phyloP scores from a whole-genome alignment of 2,329 filamentous ascomycete species.

The Parafenestella ontariensis region DNA sequence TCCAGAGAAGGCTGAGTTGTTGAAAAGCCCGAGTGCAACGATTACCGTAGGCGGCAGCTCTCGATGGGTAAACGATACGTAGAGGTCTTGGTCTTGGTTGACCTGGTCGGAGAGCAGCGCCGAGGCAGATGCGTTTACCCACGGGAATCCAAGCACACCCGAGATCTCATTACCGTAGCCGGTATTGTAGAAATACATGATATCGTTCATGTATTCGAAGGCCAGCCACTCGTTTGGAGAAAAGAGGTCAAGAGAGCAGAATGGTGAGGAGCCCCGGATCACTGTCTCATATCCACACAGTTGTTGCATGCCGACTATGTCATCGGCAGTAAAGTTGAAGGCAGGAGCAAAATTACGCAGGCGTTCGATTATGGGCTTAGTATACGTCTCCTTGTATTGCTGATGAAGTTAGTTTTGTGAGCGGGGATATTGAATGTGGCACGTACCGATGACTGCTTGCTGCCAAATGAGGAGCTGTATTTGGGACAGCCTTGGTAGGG shows the following conservation, averaged over 20 bases:
- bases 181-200: conserved; percentile 70
- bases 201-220: conserved; percentile 70
- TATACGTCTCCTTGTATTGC: conserved; percentile 63
- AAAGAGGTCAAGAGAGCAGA: conserved; percentile 67
- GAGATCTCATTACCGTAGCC: conserved; percentile 68
- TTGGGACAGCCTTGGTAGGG: conserved; percentile 70
- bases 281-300: conserved; percentile 72
- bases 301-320: conserved; percentile 71
- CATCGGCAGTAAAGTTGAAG: conserved; percentile 69
- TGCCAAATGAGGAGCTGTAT: conserved; percentile 65
- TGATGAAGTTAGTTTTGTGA: conserved; percentile 13
- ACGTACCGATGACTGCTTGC: conserved; percentile 58
- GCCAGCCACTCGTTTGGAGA: conserved; percentile 69
- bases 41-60: conserved; percentile 71
- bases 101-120: conserved; percentile 56
- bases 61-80: conserved; percentile 73
- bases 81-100: conserved; percentile 70
- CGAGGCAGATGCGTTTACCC: conserved; percentile 67
- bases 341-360: conserved; percentile 60
- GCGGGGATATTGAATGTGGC: neutral
- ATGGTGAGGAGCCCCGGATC: conserved; percentile 66
- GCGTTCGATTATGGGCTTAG: conserved; percentile 65
- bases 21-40: conserved; percentile 73
- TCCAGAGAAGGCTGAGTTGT: conserved; percentile 66
- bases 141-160: conserved; percentile 68